These are phyloP conservation scores for Ceratocystis cacaofunesta DNA, from an alignment of 2,329 filamentous ascomycete species.

Conservation along the genomic window DNA sequence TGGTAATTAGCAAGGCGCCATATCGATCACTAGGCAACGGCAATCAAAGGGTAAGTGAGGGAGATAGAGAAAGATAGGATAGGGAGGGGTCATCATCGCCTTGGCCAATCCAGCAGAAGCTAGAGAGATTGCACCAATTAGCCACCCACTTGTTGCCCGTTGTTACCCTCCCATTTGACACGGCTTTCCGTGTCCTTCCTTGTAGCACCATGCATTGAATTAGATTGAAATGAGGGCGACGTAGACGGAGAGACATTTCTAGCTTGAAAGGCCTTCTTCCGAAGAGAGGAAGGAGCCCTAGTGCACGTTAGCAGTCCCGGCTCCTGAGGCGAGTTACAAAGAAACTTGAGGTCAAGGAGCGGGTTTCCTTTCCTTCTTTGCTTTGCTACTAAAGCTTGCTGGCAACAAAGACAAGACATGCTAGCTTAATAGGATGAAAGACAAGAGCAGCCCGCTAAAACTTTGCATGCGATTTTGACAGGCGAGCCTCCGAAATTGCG, in stretches of 20 bases:
- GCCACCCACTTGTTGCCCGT: not conserved
- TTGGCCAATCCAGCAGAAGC: not conserved
- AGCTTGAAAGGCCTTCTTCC: no score
- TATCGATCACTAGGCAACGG: not conserved
- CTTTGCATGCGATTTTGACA: not conserved
- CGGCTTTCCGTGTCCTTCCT: no score
- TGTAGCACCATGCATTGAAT: no score
- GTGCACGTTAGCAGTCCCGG: not conserved
- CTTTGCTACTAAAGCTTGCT: no score
- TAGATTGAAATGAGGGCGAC: no score
- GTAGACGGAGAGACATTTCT: no score
- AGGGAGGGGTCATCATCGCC: not conserved
- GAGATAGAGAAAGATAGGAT: not conserved
- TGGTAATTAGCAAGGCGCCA: not conserved
- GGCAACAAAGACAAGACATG: not conserved
- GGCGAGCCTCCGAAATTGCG: not conserved
- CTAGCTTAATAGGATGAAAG: no score
- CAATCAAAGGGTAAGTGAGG: not conserved
- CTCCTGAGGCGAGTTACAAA: constrained; percentile 6
- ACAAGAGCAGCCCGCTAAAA: not conserved
- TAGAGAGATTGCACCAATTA: constrained; percentile 1
- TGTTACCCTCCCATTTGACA: not conserved
- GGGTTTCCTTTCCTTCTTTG: not conserved
- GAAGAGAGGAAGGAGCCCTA: not conserved
- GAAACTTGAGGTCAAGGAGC: not conserved